These are phyloP conservation scores for Golubevia pallescens DNA, from an alignment of 1,284 basidiomycete species.

Conservation along the genomic window DNA sequence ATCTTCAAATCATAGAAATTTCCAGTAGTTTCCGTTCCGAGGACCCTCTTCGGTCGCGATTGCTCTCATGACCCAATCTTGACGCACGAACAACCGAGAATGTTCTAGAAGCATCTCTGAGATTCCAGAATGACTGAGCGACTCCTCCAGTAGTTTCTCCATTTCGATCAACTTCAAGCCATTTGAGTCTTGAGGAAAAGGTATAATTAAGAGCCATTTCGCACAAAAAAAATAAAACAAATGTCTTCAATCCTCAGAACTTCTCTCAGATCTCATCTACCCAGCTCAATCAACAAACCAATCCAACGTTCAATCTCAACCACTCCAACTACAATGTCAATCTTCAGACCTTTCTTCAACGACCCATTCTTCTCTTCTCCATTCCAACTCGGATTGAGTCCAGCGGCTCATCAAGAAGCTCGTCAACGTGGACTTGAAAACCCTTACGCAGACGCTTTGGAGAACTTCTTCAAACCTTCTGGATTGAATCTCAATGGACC, in stretches of 20 bases:
- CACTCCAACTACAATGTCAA: background rate
- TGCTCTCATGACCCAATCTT: no score
- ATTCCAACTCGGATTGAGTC: background rate
- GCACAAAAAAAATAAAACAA: no score
- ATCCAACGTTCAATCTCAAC: background rate
- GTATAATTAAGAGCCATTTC: no score
- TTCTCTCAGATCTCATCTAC: background rate
- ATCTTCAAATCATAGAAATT: background rate
- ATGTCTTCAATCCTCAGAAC: background rate
- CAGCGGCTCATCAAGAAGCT: background rate
- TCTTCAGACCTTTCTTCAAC: background rate
- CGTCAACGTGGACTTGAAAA: background rate
- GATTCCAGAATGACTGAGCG: no score
- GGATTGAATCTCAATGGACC: background rate
- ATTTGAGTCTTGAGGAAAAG: no score
- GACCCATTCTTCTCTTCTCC: background rate
- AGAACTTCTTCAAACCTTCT: background rate
- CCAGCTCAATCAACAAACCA: background rate
- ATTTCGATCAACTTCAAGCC: no score
- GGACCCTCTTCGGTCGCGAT: no score
- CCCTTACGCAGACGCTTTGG: background rate
- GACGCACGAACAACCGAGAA: no score
- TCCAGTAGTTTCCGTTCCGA: background rate
- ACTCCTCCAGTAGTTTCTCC: no score
- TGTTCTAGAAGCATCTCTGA: no score